Base-by-base conservation (phyloP, 2,329 filamentous ascomycete genomes). In the Tolypocladium sp. region DNA sequence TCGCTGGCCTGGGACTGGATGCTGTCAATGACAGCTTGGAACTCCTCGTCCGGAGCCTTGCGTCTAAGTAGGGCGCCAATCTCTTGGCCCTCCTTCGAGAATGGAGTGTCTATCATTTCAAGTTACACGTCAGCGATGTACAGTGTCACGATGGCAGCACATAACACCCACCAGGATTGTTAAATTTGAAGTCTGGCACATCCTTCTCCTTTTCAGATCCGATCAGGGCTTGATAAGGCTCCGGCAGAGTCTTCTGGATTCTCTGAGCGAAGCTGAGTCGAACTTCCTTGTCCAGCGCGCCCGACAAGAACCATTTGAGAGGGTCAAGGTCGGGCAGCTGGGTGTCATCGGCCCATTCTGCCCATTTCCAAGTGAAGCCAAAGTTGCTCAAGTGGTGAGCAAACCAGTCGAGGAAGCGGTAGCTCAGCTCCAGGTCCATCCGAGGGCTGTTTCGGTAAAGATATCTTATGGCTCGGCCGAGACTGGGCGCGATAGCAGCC, bases 341-440 rank as follows among this genome's bases (percentile, higher is more conserved):
- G 20, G 96, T 86, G 70, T 97, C 92, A 20, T 92, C 91, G 55
- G 90, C 82, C 94, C 94, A 99, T 76, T 99, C 94, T 20, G 89
- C 88, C 94, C 94, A 99, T 75, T 97, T 97, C 94, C 94, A 99
- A 12, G 94, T 94, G 72, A 97, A 99, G 57, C 96, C 94, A 71
- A 99, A 99, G 77, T 99, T 99, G 76, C 92, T 97, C 65, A 99
- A 77, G 77, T 99, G 94, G 72, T 99, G 94, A 22, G 93, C 85
- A 70, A 99, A 99, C 94, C 94, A 99, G 72, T 97, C 93, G 70
- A 96, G 80, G 75, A 97, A 97, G 33, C 94, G 85, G 68, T 92
- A 89, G 59, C 80, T 83, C 51, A 99, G 78, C 74, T 97, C 92
- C 55, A 97, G 79, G 69, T 99, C 94, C 79, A 97, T 86, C 2